Evolutionary conservation across 2,329 filamentous ascomycete species (phyloP).

Genomic region (Ceratocystis ficicola): DNA sequence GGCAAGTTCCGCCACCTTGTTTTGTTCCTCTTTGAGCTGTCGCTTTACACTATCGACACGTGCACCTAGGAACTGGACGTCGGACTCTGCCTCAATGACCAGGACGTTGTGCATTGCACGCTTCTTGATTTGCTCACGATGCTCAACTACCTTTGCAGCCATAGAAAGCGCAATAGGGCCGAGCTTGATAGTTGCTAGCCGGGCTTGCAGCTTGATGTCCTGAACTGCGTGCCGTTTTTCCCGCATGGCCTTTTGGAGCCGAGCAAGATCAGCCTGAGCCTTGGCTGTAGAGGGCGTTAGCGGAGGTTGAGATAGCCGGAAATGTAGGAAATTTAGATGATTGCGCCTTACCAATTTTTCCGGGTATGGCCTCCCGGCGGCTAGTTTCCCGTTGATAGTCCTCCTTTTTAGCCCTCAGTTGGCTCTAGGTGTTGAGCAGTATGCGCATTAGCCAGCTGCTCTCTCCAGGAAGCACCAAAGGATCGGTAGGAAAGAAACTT

Average conservation of each 20-base stretch:
- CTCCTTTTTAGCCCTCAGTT: slow-evolving; percentile 50
- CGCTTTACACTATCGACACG: slow-evolving; percentile 50
- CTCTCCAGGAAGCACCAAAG: not conserved
- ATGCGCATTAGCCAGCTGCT: not conserved
- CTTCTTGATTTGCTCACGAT: slow-evolving; percentile 18
- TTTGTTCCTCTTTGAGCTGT: slow-evolving; percentile 37
- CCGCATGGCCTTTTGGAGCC: slow-evolving; percentile 35
- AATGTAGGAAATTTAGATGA: not conserved
- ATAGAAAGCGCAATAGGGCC: slow-evolving; percentile 5
- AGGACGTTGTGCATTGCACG: slow-evolving; percentile 41
- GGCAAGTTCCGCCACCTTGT: slow-evolving; percentile 31
- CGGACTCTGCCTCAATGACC: slow-evolving; percentile 70
- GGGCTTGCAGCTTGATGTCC: slow-evolving; percentile 10
- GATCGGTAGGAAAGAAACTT: not conserved
- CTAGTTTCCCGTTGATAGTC: slow-evolving; percentile 53
- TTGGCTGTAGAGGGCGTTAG: slow-evolving; percentile 5
- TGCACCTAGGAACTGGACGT: slow-evolving; percentile 54
- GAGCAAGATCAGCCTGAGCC: not conserved
- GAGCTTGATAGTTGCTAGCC: slow-evolving; percentile 13
- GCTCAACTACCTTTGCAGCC: slow-evolving; percentile 12
- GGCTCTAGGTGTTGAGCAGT: slow-evolving; percentile 32
- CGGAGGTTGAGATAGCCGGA: too few species aligned
- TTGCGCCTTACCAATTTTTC: slow-evolving; percentile 50
- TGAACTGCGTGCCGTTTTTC: slow-evolving; percentile 51
- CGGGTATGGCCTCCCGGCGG: slow-evolving; percentile 54